phyloP scores from a whole-genome alignment of 176 grass and related monocot genomes.

The Olyra latifolia region DNA sequence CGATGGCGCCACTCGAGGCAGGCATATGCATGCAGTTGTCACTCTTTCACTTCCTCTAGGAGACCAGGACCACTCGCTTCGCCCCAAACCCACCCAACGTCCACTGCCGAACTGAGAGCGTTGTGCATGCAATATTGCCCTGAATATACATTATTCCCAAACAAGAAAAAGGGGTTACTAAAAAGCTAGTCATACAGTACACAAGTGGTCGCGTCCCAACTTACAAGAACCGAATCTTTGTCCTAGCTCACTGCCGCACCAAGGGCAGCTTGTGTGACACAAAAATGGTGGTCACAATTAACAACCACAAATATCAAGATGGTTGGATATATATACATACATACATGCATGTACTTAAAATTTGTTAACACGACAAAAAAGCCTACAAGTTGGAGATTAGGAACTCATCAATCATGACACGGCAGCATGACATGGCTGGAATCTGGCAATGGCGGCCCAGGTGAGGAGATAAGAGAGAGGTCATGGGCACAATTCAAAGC shows the following conservation, averaged over 20 bases:
- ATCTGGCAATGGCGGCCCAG: neutral
- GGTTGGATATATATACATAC: neutral
- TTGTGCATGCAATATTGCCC: too few relatives aligned
- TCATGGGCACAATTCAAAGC: conserved; percentile 13
- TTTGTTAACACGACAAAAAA: neutral
- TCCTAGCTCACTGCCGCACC: neutral
- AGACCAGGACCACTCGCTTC: too few relatives aligned
- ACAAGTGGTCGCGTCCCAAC: conserved; percentile 15
- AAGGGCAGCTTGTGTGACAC: neutral
- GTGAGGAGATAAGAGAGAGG: conserved; percentile 10
- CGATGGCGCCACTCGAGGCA: too few relatives aligned
- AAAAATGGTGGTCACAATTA: neutral
- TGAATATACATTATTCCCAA: neutral
- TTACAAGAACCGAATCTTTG: conserved; percentile 27
- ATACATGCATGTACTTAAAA: neutral
- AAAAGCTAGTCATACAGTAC: conserved; percentile 10
- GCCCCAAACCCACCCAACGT: too few relatives aligned
- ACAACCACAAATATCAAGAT: neutral
- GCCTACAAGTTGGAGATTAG: neutral
- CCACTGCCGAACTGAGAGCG: too few relatives aligned
- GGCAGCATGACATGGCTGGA: neutral
- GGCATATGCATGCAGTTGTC: too few relatives aligned
- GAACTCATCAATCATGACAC: neutral
- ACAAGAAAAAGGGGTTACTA: neutral
- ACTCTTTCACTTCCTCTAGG: too few relatives aligned